Evolutionary conservation across 129 eudicot genomes (phyloP), one percentile per base, ranked within the genome.

Genomic region (Artemisia tridentata): DNA sequence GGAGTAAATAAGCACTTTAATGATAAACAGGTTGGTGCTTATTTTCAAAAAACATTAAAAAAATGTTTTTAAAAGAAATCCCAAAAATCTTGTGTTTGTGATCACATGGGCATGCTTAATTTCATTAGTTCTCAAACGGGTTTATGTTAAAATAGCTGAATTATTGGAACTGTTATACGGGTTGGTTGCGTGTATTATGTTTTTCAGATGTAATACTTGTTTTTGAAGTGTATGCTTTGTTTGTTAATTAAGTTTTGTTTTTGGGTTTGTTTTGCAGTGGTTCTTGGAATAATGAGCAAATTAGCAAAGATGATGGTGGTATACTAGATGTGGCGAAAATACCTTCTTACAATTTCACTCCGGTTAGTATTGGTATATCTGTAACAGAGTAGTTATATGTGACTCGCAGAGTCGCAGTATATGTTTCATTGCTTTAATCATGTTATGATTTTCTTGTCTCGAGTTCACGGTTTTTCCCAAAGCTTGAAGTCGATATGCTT

Each of bases 201-300:
- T 16, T 63, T 3, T 67, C 14, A 15, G 15, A 68, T 58, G 50
- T 46, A 62, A 49, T 74, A 50, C n/a, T 3, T 50, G 54, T 6
- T 49, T 49, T 49, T 49, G 17, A 11, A 49, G n/a, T 11, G n/a
- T 7, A 18, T 49, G 8, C 17, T 63, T 54, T 63, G 23, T 15
- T 46, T 56, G 49, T 43, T 21, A 4, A 15, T 14, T 67, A 13
- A 48, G 48, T 23, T n/a, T 25, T 53, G 49, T 34, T 19, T 52
- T 11, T 31, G 38, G 51, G 47, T 15, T 59, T 51, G 47, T 50
- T 5, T 38, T 67, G 67, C 70, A 71, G 72, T 1, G 29, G 67
- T 70, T 43, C 56, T 53, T 77, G 81, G 81, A 64, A 13, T 63
- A 71, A 71, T 63, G 72, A 60, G 61, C 43, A 43, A 60, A 54